A percentile compares a stretch with the other conserved stretches of the same genome.
These are phyloP conservation scores for Yamadazyma atlantica DNA, from an alignment of 1,139 yeast species.

Conservation along the genomic window DNA sequence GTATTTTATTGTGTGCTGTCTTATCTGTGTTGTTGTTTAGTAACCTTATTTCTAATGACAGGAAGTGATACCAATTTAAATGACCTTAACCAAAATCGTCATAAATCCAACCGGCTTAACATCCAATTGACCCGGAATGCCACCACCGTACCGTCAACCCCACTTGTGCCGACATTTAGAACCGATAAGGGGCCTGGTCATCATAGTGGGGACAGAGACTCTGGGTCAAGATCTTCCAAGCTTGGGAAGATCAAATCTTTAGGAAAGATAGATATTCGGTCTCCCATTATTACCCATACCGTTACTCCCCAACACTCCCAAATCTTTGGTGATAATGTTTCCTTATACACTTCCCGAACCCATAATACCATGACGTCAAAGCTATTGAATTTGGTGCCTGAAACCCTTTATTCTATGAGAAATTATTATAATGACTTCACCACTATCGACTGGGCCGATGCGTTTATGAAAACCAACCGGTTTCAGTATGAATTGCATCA, in stretches of 20 bases:
- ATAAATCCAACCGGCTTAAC: slow-evolving; percentile 2
- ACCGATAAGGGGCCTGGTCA: slow-evolving; percentile 2
- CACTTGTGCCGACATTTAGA: slow-evolving; percentile 3
- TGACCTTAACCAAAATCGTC: background rate
- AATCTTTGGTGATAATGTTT: slow-evolving; percentile 11
- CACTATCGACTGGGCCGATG: slow-evolving; percentile 68
- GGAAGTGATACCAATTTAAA: slow-evolving; percentile 6
- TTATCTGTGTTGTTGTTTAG: no score
- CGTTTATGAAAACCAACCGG: slow-evolving; percentile 47
- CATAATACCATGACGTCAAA: slow-evolving; percentile 20
- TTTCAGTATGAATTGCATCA: slow-evolving; percentile 40
- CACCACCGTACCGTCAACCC: slow-evolving; percentile 11
- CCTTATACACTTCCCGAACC: slow-evolving; percentile 20
- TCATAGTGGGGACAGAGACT: slow-evolving; percentile 14
- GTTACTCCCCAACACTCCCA: slow-evolving; percentile 12
- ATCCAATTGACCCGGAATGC: slow-evolving; percentile 6
- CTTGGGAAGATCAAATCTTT: slow-evolving; percentile 21
- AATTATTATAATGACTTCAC: slow-evolving; percentile 62
- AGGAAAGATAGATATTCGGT: slow-evolving; percentile 23
- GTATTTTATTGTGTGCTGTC: no score
- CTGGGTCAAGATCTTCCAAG: slow-evolving; percentile 3
- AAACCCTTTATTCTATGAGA: slow-evolving; percentile 22
- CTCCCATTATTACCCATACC: slow-evolving; percentile 15
- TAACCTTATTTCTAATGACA: no score
- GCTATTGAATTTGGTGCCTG: slow-evolving; percentile 19